Conservation (phyloP, 192 early-diverging fungal species). For the Funneliformis mosseae region DNA sequence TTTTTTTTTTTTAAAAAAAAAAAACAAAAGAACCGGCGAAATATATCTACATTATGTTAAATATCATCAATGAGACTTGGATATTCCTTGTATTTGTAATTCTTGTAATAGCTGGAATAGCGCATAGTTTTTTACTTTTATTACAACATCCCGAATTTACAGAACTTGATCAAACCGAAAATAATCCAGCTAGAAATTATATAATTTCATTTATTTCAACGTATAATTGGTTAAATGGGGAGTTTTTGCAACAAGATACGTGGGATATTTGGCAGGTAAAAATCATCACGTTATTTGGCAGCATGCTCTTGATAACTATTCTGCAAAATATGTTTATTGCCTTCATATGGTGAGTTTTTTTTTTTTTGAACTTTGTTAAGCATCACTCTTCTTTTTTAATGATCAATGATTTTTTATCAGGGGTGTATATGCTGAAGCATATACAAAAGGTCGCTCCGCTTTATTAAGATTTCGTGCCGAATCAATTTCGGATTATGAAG, state of each 20-base stretch:
- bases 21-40: background rate
- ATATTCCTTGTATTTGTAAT: background rate
- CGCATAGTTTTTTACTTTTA: background rate
- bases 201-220: background rate
- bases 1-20: no score
- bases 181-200: background rate
- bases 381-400: background rate
- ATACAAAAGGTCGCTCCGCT: background rate
- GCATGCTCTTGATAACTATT: background rate
- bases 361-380: background rate
- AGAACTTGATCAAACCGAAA: background rate
- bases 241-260: background rate
- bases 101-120: background rate
- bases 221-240: background rate
- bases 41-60: background rate
- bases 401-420: background rate
- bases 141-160: background rate
- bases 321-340: background rate
- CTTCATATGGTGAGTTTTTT: background rate
- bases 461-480: background rate
- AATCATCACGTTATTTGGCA: background rate
- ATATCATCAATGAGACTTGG: background rate
- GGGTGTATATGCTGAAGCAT: background rate
- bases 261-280: background rate
- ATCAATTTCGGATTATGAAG: background rate